Evolutionary conservation across 306 rosid species (phyloP).

Genomic region (Quercus parvula): DNA sequence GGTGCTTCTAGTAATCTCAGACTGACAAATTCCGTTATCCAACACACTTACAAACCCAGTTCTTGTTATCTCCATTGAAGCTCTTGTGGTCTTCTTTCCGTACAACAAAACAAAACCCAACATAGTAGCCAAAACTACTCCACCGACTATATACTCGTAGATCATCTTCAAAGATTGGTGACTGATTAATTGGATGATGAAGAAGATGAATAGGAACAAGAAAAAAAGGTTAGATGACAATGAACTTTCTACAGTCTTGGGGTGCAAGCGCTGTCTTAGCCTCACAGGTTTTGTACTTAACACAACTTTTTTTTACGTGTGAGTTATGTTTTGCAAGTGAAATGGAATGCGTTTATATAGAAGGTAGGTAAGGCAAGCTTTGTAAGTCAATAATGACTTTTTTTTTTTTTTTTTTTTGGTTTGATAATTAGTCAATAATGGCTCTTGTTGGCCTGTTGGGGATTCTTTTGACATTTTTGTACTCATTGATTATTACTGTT

Average conservation of each 20-base stretch:
- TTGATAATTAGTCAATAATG: too few relatives aligned
- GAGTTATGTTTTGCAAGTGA: neutral
- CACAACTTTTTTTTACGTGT: neutral
- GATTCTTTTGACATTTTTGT: too few relatives aligned
- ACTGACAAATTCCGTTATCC: constrained; percentile 19
- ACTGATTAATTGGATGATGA: neutral
- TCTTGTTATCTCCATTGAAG: constrained; percentile 9
- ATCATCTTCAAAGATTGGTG: constrained; percentile 37
- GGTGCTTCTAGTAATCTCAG: neutral
- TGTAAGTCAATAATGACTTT: too few relatives aligned
- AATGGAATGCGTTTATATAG: neutral
- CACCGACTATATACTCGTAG: constrained; percentile 37
- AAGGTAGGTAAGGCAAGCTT: neutral
- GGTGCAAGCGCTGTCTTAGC: neutral
- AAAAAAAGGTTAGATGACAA: neutral
- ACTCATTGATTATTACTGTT: too few relatives aligned
- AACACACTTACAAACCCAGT: constrained; percentile 8
- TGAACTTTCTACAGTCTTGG: neutral
- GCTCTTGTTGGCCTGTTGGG: too few relatives aligned
- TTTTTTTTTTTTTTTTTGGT: too few relatives aligned
- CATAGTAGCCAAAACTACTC: constrained; percentile 39
- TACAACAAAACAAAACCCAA: constrained; percentile 36
- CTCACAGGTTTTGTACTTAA: neutral
- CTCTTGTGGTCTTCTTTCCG: constrained; percentile 30
- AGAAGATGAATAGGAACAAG: neutral